These are phyloP conservation scores for Leishmania braziliensis DNA, from an alignment of 208 protist genomes.

Conservation along the genomic window DNA sequence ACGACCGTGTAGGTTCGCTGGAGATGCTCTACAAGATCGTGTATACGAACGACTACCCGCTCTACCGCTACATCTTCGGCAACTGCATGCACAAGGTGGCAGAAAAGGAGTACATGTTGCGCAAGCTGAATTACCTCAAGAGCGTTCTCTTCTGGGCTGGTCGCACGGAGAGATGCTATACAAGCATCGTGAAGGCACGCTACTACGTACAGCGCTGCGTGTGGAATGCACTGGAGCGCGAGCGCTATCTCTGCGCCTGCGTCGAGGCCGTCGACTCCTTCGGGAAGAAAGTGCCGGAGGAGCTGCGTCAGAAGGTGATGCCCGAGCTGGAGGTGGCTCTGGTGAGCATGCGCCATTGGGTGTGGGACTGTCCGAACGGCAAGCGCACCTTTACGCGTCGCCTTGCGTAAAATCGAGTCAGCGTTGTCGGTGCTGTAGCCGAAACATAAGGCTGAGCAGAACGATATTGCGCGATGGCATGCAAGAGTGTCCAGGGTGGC, in stretches of 20 bases:
- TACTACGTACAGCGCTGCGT: slow-evolving; percentile 83
- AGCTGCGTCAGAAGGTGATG: slow-evolving; percentile 82
- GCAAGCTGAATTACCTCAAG: slow-evolving; percentile 87
- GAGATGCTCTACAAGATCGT: slow-evolving; percentile 68
- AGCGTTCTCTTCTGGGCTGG: slow-evolving; percentile 79
- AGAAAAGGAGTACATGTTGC: slow-evolving; percentile 68
- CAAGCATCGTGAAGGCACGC: slow-evolving; percentile 77
- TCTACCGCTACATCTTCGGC: slow-evolving; percentile 79
- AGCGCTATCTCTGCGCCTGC: slow-evolving; percentile 85
- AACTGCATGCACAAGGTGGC: slow-evolving; percentile 70
- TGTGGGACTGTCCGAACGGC: slow-evolving; percentile 89
- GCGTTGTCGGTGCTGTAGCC: neutral
- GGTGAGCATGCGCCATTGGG: slow-evolving; percentile 88
- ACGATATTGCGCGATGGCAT: neutral
- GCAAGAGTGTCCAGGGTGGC: neutral
- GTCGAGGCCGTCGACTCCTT: slow-evolving; percentile 83
- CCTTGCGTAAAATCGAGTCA: slow-evolving; percentile 39
- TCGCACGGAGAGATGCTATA: slow-evolving; percentile 77
- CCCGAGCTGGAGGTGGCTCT: slow-evolving; percentile 80
- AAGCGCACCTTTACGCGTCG: slow-evolving; percentile 82
- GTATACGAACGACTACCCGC: slow-evolving; percentile 58
- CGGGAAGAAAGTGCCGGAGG: slow-evolving; percentile 70
- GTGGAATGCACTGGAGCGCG: slow-evolving; percentile 89
- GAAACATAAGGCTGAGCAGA: neutral
- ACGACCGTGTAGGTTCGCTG: slow-evolving; percentile 80